Evolutionary conservation across 495 filamentous ascomycete genomes (phyloP).

Genomic region (Aspergillus ellipticus): DNA sequence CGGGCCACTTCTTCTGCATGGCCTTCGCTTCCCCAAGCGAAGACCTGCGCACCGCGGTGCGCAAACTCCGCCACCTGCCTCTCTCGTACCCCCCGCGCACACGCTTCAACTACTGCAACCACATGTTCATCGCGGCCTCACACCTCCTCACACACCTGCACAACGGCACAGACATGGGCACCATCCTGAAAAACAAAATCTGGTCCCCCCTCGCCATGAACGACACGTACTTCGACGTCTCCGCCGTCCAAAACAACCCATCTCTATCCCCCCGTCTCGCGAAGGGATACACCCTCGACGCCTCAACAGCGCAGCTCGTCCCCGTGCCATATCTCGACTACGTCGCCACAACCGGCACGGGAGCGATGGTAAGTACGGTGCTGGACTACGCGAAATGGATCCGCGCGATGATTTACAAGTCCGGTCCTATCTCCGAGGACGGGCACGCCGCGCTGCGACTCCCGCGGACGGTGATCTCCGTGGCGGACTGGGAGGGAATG

Average conservation of each 20-base stretch:
- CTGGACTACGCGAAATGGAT: conserved; percentile 52
- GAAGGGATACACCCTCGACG: conserved; percentile 19
- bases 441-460: conserved; percentile 35
- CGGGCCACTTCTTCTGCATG: conserved; percentile 28
- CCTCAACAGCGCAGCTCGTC: conserved; percentile 4
- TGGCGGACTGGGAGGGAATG: conserved; percentile 9
- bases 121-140: conserved; percentile 43
- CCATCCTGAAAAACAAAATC: conserved; percentile 36
- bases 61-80: conserved; percentile 36
- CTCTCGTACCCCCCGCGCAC: conserved; percentile 32
- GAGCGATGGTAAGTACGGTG: conserved; percentile 47
- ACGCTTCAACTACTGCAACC: conserved; percentile 47
- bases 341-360: conserved; percentile 42
- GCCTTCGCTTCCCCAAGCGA: not conserved
- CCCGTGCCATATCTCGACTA: conserved; percentile 24
- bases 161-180: conserved; percentile 31
- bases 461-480: conserved; percentile 28
- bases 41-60: conserved; percentile 19
- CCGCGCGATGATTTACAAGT: conserved; percentile 28
- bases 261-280: conserved; percentile 6
- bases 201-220: conserved; percentile 51
- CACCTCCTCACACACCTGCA: conserved; percentile 42
- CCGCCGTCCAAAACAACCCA: conserved; percentile 13
- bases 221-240: conserved; percentile 27
- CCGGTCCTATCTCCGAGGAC: conserved; percentile 24